Percentiles rank a stretch among this genome's conserved stretches.
phyloP scores from a whole-genome alignment of 148 eudicot genomes.

The Rhododendron kiyosumense region DNA sequence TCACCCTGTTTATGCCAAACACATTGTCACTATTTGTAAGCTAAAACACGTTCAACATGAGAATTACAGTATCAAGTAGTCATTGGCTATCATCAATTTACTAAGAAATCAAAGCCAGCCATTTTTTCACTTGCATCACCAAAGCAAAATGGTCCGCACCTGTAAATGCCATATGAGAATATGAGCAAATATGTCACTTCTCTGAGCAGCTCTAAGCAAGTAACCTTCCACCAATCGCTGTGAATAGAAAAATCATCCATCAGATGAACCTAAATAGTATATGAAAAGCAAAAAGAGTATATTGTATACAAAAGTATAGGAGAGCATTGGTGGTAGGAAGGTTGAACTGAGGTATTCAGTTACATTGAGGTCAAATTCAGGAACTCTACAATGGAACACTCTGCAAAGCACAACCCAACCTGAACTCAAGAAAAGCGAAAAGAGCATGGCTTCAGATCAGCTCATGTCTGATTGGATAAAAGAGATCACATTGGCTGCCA shows the following conservation, averaged over 20 bases:
- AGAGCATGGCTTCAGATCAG: constrained; percentile 1
- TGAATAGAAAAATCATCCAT: constrained; percentile 18
- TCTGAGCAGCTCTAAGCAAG: constrained; percentile 92
- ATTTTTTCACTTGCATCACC: neutral
- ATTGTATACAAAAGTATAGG: neutral
- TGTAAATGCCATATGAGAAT: constrained; percentile 96
- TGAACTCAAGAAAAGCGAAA: neutral
- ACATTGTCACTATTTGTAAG: constrained; percentile 17
- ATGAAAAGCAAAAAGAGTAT: neutral
- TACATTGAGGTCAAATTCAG: neutral
- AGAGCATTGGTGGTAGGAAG: neutral
- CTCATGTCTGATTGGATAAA: neutral
- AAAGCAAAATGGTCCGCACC: constrained; percentile 35
- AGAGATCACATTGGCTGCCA: neutral
- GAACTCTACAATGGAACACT: neutral
- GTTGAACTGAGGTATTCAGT: neutral
- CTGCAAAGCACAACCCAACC: neutral
- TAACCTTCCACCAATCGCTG: constrained; percentile 95
- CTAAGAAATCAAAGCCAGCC: constrained; percentile 3
- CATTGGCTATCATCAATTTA: neutral
- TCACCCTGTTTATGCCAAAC: constrained; percentile 64
- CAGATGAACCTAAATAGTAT: neutral
- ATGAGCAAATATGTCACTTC: constrained; percentile 94
- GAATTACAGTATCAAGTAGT: neutral
- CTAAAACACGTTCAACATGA: neutral